Evolutionary conservation across 2,329 filamentous ascomycete species (phyloP).

Genomic region (Cryphonectria nitschkei): DNA sequence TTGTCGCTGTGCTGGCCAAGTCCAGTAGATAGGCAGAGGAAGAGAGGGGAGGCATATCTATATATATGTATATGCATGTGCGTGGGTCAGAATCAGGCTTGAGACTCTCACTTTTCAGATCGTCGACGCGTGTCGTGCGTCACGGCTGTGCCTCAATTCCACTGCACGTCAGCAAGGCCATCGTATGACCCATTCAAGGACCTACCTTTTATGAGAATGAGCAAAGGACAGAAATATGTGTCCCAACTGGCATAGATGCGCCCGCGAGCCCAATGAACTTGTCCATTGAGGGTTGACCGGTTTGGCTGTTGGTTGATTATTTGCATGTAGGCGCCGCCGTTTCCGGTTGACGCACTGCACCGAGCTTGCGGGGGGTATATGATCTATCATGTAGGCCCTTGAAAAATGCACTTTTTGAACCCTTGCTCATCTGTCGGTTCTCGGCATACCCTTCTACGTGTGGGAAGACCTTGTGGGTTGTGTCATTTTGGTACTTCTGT

Average conservation of each 20-base stretch:
- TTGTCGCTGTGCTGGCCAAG: too few relatives aligned
- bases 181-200: background rate
- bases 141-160: background rate
- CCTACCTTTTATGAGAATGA: background rate
- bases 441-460: background rate
- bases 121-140: background rate
- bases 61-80: too few relatives aligned
- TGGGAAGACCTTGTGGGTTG: background rate
- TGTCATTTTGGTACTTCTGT: background rate
- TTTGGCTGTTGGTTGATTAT: background rate
- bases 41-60: background rate
- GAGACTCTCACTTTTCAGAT: background rate
- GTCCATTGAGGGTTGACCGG: background rate
- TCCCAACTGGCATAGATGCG: background rate
- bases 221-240: background rate
- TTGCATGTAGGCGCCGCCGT: background rate
- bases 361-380: background rate
- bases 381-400: constrained; percentile 1
- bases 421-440: background rate
- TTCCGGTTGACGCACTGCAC: background rate
- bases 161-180: background rate
- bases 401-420: background rate
- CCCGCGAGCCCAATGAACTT: background rate
- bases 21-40: background rate
- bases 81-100: too few relatives aligned